Base-by-base conservation (phyloP, 179 eudicot species). In the Carnegiea gigantea region DNA sequence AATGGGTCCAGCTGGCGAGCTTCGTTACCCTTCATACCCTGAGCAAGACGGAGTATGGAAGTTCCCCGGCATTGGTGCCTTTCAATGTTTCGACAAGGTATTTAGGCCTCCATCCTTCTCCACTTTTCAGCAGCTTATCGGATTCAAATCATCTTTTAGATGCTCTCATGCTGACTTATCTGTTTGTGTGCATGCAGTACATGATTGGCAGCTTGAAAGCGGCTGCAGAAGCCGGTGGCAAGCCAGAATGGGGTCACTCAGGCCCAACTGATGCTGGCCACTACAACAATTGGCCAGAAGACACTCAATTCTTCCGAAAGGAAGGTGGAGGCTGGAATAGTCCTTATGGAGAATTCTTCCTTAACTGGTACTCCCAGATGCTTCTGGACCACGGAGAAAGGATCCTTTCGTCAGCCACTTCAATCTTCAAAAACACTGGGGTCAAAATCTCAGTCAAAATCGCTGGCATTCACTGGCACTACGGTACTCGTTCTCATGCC, bases 1-100 rank as follows among this genome's bases (percentile, higher is more conserved):
- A 62, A 96, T 96, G 99, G 99, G 99, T 62, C 99, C 99, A 36
- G 98, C 98, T 20, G 99, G 99, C 21, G 99, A 96, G 89, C 97
- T 96, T 40, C 93, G 99, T 7, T 96, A 96, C 88, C 99, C 99
- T 9, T 94, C 99, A 7, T 96, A 96, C 74, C 99, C 99, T 5
- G 99, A 96, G 85, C 87, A 86, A 80, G 89, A 96, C 51, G 99
- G 98, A 60, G 90, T 87, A 64, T 94, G 99, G 99, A 96, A 83
- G 81, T 96, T 96, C 72, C 99, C 99, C 0, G 99, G 99, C 57
- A 94, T 96, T 49, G 98, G 99, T 26, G 99, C 98, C n/a, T 96
- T 96, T 62, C 99, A 96, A 79, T 94, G 99, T 75, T 96, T 92
- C 83, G 99, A 96, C 82, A 96, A 94, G 73, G 73, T 70, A 70